Base-by-base conservation (phyloP, 768 basidiomycete species). In the Mycena vulgaris region DNA sequence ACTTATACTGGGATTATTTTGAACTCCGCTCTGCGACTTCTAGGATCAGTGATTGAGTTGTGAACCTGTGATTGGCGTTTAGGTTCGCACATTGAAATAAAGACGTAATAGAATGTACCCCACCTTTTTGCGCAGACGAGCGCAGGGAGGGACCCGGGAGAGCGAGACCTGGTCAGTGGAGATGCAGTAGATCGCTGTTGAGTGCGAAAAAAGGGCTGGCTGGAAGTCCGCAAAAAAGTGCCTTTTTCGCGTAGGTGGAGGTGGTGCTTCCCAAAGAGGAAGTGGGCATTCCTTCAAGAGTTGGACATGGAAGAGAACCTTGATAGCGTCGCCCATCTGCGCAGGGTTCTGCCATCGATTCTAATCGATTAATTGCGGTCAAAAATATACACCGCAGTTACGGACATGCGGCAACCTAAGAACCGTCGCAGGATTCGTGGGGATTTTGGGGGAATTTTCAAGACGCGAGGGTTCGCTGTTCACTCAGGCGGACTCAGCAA, bases 231-330 rank as follows among this genome's bases (percentile, higher is more conserved):
- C 33, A 28, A 45, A 4, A 35, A 13, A 6, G 33, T 45, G 5
- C 66, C 33, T 31, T 66, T 53, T 62, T 23, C 8, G 58, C 27
- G 40, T 14, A 19, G 47, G 2, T 16, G 52, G 7, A 45, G 33
- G 55, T 28, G 19, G 9, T 10, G 45, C 5, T 25, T 69, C 68
- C 68, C 61, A 51, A 69, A 69, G 49, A 63, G 68, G 68, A 49
- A 63, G n/a, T 30, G 1, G 1, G 2, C 25, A n/a, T 58, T 49
- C 62, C 45, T 31, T 21, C 33, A 19, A n/a, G 21, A 16, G 25
- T 23, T 14, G 19, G 23, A 16, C 52, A 51, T 37, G 68, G 47
- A 55, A 55, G 37, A 27, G 68, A 56, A 55, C 40, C 42, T 14
- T 37, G 33, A 45, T 45, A n/a, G 42, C 6, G 42, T 45, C n/a